Percentiles rank a stretch among this genome's conserved stretches.
phyloP scores from a whole-genome alignment of 768 basidiomycete species.

The Podaxis pistillaris region DNA sequence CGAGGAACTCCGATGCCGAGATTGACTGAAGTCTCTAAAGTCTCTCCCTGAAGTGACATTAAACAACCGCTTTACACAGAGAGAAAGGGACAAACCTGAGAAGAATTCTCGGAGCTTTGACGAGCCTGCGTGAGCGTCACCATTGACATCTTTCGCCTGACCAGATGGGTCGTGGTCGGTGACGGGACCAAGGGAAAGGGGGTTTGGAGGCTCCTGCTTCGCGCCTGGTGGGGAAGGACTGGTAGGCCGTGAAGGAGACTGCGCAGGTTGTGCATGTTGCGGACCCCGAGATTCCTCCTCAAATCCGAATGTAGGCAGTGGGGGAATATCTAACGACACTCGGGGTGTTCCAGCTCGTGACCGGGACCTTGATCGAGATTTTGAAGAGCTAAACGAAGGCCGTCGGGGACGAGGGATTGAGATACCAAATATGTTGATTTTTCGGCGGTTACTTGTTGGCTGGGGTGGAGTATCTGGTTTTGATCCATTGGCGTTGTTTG shows the following conservation, averaged over 20 bases:
- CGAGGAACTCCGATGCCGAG: slow-evolving; percentile 17
- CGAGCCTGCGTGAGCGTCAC: slow-evolving; percentile 15
- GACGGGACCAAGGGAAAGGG: slow-evolving; percentile 26
- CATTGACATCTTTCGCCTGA: neutral
- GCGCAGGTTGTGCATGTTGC: slow-evolving; percentile 24
- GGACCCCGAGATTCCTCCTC: slow-evolving; percentile 28
- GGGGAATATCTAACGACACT: slow-evolving; percentile 21
- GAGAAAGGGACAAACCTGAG: slow-evolving; percentile 24
- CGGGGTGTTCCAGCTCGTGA: slow-evolving; percentile 28
- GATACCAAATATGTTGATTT: slow-evolving; percentile 46
- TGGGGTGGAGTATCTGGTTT: slow-evolving; percentile 33
- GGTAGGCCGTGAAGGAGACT: slow-evolving; percentile 23
- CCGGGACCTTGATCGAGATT: slow-evolving; percentile 30
- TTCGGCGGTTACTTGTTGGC: slow-evolving; percentile 31
- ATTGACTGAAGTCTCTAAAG: slow-evolving; percentile 14
- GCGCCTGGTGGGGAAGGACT: slow-evolving; percentile 29
- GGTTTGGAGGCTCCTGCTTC: slow-evolving; percentile 27
- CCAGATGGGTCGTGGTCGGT: slow-evolving; percentile 23
- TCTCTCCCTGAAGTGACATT: slow-evolving; percentile 14
- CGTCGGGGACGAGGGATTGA: slow-evolving; percentile 32
- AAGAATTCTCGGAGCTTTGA: slow-evolving; percentile 31
- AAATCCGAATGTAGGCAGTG: slow-evolving; percentile 22
- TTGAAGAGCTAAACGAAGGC: slow-evolving; percentile 24
- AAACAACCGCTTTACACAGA: neutral
- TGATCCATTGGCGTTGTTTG: slow-evolving; percentile 16